Conservation (phyloP, 1,139 yeast genomes). For the Candida mesenterica region DNA sequence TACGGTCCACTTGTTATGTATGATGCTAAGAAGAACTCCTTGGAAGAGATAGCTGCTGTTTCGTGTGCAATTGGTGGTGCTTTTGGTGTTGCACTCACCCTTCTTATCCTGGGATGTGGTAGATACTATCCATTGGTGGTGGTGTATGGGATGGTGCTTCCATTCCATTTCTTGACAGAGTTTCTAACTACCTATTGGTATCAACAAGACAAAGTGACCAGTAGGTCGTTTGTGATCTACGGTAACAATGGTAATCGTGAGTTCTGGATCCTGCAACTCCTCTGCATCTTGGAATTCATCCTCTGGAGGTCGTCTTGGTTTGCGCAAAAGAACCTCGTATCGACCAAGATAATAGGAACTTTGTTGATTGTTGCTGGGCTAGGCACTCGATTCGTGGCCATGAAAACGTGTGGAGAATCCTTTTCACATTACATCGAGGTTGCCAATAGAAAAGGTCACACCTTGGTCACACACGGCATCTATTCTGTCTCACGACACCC, state of each 20-base stretch:
- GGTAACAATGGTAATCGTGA: constrained; percentile 37
- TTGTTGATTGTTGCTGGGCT: constrained; percentile 22
- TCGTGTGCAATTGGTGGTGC: constrained; percentile 23
- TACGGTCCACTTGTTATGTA: no score
- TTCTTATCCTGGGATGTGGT: constrained; percentile 2
- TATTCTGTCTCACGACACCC: constrained; percentile 37
- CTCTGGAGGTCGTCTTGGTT: constrained; percentile 4
- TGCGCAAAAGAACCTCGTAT: constrained; percentile 5
- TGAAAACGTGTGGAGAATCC: constrained; percentile 36
- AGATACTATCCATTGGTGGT: constrained; percentile 10
- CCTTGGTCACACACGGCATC: constrained; percentile 33
- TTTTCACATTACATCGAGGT: constrained; percentile 33
- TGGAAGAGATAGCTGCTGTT: constrained; percentile 23
- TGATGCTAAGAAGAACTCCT: constrained; percentile 19
- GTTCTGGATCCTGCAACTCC: constrained; percentile 30
- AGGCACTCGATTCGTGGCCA: constrained; percentile 28
- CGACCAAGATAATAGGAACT: constrained; percentile 14
- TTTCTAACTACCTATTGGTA: constrained; percentile 27
- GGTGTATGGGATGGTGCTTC: constrained; percentile 22
- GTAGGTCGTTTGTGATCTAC: constrained; percentile 36
- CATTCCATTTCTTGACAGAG: constrained; percentile 29
- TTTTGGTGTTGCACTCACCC: constrained; percentile 13
- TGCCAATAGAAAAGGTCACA: constrained; percentile 8
- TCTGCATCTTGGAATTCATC: constrained; percentile 27
- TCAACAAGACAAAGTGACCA: constrained; percentile 26